Conservation (phyloP, 805 yeast species). For the Tanozyma kutaoensis region DNA sequence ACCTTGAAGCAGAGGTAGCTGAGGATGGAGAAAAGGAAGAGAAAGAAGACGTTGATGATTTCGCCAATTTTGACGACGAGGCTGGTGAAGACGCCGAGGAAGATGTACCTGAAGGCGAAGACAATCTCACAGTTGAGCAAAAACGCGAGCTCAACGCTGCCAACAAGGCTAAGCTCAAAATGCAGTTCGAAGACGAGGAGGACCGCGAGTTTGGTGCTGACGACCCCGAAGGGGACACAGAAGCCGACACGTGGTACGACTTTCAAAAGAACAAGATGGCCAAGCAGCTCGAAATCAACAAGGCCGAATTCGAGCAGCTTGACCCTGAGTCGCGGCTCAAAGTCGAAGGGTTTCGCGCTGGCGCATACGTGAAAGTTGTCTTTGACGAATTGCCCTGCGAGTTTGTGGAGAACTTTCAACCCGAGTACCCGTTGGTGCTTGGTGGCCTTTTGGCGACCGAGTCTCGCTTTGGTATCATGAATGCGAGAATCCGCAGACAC, state of each 20-base stretch:
- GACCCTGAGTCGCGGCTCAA: conserved; percentile 63
- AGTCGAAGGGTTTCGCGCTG: conserved; percentile 88
- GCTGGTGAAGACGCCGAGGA: conserved; percentile 34
- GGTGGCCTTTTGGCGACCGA: conserved; percentile 91
- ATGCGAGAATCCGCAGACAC: conserved; percentile 91
- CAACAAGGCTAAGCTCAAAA: conserved; percentile 76
- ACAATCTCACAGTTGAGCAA: conserved; percentile 47
- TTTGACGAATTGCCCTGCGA: conserved; percentile 81
- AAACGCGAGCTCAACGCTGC: conserved; percentile 73
- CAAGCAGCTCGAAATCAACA: conserved; percentile 88
- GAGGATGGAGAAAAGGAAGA: conserved; percentile 13
- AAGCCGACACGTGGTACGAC: conserved; percentile 95
- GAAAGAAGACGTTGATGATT: conserved; percentile 21
- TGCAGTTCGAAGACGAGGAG: conserved; percentile 83
- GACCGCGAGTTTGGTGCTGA: conserved; percentile 52
- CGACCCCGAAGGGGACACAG: conserved; percentile 59
- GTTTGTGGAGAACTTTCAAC: conserved; percentile 75
- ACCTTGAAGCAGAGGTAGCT: conserved; percentile 16
- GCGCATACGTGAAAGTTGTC: conserved; percentile 84
- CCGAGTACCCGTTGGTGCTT: conserved; percentile 70
- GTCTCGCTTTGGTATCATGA: conserved; percentile 82
- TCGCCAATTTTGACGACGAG: conserved; percentile 43
- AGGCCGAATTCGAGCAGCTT: conserved; percentile 61
- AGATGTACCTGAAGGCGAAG: conserved; percentile 25
- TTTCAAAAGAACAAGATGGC: conserved; percentile 94